Base-by-base conservation (phyloP, 2,329 filamentous ascomycete species). In the Penicillium capsulatum region DNA sequence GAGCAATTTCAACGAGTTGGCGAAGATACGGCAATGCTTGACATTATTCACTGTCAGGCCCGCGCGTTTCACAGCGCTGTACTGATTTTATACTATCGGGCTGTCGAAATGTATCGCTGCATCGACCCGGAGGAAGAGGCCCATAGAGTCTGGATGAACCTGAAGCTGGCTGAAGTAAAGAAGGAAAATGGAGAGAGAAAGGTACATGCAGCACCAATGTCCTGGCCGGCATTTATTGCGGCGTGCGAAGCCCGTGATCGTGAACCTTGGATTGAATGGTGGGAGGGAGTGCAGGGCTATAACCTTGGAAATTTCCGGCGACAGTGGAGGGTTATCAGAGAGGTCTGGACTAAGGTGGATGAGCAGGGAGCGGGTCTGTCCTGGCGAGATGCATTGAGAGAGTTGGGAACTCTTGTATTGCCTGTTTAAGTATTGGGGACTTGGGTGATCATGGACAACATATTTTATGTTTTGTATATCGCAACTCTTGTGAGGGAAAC, bases 191-290 rank as follows among this genome's bases (percentile, higher is more conserved):
- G 39, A 7, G 32, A 32, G 22, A 41, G 43, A 14, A 35, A 38
- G 24, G 51, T 45, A 32, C 28, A 43, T 9, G 38, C 44, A 9
- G 51, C 51, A 4, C 47, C 50, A 3, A 53, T 54, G 40, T 53
- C 51, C 4, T 54, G 51, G 51, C 49, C 51, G 6, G 51, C 43
- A 8, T 54, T 54, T 10, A 50, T 54, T 33, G 51, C 50, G 14
- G 42, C 50, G 10, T 54, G 51, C 26, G 51, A 54, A 31, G 46
- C 51, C 7, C 28, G 11, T 4, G 17, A 35, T 14, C 47, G 47
- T 14, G 24, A 44, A 7, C 42, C 42, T n/a, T 54, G 51, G 51
- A 31, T 40, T 20, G 30, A 35, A 17, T 54, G 51, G 51, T 54
- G 51, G 51, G 38, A 37, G 7, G 27, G 34, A 4, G 47, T 54